Evolutionary conservation across 306 rosid genomes (phyloP), one percentile per base, ranked within the genome.

Genomic region (Dalbergia oliveri): DNA sequence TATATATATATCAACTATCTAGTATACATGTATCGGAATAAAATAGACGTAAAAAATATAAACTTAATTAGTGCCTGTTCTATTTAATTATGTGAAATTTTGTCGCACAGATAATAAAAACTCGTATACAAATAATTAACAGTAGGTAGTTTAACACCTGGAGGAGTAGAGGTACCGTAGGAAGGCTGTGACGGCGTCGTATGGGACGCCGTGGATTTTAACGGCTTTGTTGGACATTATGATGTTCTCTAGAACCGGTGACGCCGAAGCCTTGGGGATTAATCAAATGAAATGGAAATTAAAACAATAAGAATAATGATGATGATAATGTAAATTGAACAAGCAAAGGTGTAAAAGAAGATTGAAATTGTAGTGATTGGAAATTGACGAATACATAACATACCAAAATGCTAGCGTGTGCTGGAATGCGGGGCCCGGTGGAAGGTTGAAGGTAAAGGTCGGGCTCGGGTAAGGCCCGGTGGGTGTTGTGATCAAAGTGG

Each of bases 161-260:
- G 89, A 88, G 49, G 85, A 66, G 80, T 94, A 92, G 78, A 94
- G 87, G 81, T 89, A 94, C 9, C 79, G 86, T 2, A 90, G 57
- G 74, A 94, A 94, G 16, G 93, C 82, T n/a, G 82, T 65, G 66
- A 89, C 91, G 72, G 97, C 94, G 14, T 86, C 90, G 57, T 82
- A 11, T 9, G 98, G 97, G 51, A 94, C 97, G 56, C 98, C 98
- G 69, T 51, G 87, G 26, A 94, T 87, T 78, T 84, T 87, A 16
- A 94, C 80, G 81, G 78, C 70, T 76, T 76, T 62, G 67, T 85
- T 84, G 59, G 88, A 88, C 81, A 69, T 77, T 31, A 92, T 74
- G 11, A 88, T 73, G 62, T 87, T 91, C 65, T 89, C 88, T 69
- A 94, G 72, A n/a, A 94, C 90, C 41, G 97, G 94, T 6, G 98